Conservation (phyloP, 2,329 filamentous ascomycete species). For the Apiospora phragmitis region DNA sequence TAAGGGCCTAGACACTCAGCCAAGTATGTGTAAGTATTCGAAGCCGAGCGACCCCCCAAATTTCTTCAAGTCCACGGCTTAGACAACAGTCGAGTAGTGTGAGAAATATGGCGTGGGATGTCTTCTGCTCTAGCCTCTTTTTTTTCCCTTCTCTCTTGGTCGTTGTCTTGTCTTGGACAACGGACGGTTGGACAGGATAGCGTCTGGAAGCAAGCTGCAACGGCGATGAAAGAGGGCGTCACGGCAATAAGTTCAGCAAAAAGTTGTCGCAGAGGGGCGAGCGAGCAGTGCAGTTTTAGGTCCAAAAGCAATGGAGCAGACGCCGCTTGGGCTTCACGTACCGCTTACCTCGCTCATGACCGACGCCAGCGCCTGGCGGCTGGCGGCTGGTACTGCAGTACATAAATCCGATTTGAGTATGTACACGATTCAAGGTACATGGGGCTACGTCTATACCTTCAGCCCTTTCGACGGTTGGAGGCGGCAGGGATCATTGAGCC, state of each 20-base stretch:
- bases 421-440: slow-evolving; percentile 5
- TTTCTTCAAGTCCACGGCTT: neutral
- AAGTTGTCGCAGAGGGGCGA: slow-evolving; percentile 3
- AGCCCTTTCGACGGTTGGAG: neutral
- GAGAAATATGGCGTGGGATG: neutral
- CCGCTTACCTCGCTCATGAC: neutral
- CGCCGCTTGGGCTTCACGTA: neutral
- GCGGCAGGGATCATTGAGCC: neutral
- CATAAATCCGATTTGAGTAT: neutral
- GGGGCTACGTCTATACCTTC: neutral
- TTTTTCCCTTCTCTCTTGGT: neutral
- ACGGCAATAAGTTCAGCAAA: slow-evolving; percentile 1
- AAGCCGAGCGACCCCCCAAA: neutral
- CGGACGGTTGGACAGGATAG: neutral
- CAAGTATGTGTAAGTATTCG: slow-evolving; percentile 5
- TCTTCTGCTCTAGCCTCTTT: neutral
- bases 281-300: slow-evolving; percentile 5
- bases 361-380: neutral
- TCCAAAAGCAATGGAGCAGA: neutral
- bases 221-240: slow-evolving; percentile 1
- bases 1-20: neutral
- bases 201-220: slow-evolving; percentile 4
- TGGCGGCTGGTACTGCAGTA: neutral
- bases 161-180: neutral
- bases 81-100: neutral